phyloP scores from a whole-genome alignment of 163 green algal species.

The Scenedesmus sp. region DNA sequence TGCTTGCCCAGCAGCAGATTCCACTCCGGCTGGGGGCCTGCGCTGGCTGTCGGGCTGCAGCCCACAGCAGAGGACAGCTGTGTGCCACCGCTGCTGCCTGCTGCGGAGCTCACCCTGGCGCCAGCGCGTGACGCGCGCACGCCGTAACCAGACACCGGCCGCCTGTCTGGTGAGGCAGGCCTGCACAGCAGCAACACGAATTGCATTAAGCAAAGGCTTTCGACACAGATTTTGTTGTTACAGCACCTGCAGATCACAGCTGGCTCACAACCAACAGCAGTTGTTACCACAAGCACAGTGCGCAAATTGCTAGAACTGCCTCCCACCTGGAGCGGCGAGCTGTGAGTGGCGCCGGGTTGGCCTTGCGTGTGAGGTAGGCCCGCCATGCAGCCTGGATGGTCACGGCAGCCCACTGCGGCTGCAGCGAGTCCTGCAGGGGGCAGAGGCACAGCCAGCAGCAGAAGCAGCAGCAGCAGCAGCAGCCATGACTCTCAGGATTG shows the following conservation, averaged over 20 bases:
- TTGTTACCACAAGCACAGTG: background rate
- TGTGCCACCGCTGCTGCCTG: background rate
- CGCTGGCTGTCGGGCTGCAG: background rate
- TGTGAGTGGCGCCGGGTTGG: background rate
- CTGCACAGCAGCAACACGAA: background rate
- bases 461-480: background rate
- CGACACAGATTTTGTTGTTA: too few relatives aligned
- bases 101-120: background rate
- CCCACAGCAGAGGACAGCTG: background rate
- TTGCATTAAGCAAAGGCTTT: background rate
- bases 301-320: too few relatives aligned
- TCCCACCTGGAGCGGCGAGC: background rate
- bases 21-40: background rate
- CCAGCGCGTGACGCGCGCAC: background rate
- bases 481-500: background rate
- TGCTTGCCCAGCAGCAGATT: conserved; percentile 3
- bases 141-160: background rate
- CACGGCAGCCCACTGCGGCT: conserved; percentile 53
- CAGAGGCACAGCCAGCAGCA: background rate
- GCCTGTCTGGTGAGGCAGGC: background rate
- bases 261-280: background rate
- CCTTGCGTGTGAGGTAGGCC: conserved; percentile 31
- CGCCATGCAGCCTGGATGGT: conserved; percentile 55
- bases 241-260: background rate
- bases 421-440: conserved; percentile 49